Evolutionary conservation across 2,329 filamentous ascomycete species (phyloP).

Genomic region (Penicillium glabrum): DNA sequence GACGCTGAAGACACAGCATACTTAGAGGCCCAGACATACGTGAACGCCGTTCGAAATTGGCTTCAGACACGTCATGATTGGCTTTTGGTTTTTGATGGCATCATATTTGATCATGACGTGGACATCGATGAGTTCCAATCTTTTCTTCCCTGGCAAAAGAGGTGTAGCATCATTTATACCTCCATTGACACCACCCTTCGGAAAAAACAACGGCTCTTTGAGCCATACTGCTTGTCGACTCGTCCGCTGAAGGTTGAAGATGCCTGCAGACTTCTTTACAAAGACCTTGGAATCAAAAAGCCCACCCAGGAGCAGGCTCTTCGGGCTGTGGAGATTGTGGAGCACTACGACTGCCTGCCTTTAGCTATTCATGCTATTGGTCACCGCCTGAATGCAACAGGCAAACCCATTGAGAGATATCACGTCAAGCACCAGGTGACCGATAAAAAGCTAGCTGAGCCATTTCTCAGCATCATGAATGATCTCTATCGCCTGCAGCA

Average conservation of each 20-base stretch:
- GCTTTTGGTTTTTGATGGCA: conserved; percentile 67
- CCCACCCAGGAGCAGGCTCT: conserved; percentile 56
- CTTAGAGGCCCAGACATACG: conserved; percentile 49
- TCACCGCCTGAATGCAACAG: conserved; percentile 60
- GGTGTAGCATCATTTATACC: conserved; percentile 67
- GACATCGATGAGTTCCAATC: conserved; percentile 52
- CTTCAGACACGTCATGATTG: conserved; percentile 62
- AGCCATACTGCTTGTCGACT: conserved; percentile 60
- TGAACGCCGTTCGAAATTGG: conserved; percentile 61
- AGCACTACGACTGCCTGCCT: conserved; percentile 64
- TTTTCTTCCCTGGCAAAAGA: conserved; percentile 64
- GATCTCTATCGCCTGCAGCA: conserved; percentile 44
- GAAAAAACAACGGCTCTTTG: conserved; percentile 58
- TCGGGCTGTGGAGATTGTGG: conserved; percentile 62
- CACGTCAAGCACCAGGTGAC: conserved; percentile 56
- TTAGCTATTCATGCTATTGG: conserved; percentile 68
- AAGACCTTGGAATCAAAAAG: conserved; percentile 60
- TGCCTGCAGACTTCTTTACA: conserved; percentile 61
- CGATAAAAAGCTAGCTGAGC: conserved; percentile 55
- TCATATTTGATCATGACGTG: conserved; percentile 60
- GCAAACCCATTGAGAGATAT: conserved; percentile 63
- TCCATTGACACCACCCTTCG: conserved; percentile 61
- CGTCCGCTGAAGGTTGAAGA: conserved; percentile 56
- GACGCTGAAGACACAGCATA: conserved; percentile 39
- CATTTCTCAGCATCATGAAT: conserved; percentile 49